These are phyloP conservation scores for Torulaspora quercuum DNA, from an alignment of 805 yeast genomes.

Conservation along the genomic window DNA sequence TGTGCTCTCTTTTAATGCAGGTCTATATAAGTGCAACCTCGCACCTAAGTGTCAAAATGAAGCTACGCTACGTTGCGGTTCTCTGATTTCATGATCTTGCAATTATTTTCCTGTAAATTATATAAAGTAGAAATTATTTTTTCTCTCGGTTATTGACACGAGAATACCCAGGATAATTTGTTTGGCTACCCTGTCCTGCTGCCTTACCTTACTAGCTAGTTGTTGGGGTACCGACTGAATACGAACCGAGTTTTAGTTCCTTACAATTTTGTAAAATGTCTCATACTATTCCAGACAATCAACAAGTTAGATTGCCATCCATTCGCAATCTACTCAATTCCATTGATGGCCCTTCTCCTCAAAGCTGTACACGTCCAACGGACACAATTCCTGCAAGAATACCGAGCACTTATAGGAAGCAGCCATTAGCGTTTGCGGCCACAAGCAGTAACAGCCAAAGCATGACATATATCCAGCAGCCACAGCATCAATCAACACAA, in stretches of 20 bases:
- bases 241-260: background rate
- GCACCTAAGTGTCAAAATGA: conserved; percentile 4
- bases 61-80: background rate
- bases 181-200: background rate
- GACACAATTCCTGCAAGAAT: too few relatives aligned
- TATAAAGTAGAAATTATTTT: too few relatives aligned
- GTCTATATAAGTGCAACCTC: conserved; percentile 1
- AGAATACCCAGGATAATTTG: background rate
- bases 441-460: too few relatives aligned
- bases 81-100: background rate
- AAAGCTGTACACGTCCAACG: too few relatives aligned
- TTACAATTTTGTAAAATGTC: too few relatives aligned
- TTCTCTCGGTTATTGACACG: too few relatives aligned
- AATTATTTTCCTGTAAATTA: too few relatives aligned
- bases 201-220: too few relatives aligned
- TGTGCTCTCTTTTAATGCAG: background rate
- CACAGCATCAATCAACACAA: conserved; percentile 4
- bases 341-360: conserved; percentile 7
- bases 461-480: conserved; percentile 1
- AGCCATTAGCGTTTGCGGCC: too few relatives aligned
- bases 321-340: conserved; percentile 17
- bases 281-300: conserved; percentile 5
- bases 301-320: conserved; percentile 17
- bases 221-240: too few relatives aligned
- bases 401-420: too few relatives aligned